These are phyloP conservation scores for Citrus sinensis DNA, from an alignment of 345 rosid genomes.

Conservation along the genomic window DNA sequence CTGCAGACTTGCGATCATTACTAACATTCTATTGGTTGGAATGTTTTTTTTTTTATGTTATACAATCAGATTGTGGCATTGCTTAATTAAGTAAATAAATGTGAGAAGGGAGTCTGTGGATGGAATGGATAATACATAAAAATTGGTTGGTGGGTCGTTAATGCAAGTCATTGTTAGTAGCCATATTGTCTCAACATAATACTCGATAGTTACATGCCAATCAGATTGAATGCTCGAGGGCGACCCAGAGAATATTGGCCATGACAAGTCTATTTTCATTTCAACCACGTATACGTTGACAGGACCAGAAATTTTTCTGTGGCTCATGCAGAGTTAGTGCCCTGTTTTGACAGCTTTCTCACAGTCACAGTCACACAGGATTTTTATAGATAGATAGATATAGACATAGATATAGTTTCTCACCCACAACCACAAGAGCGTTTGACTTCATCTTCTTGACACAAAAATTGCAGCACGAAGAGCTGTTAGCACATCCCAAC, in stretches of 20 bases:
- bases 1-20: neutral
- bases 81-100: conserved; percentile 24
- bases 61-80: conserved; percentile 12
- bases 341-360: neutral
- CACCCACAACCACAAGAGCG: neutral
- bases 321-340: neutral
- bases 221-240: neutral
- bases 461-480: neutral
- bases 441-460: neutral
- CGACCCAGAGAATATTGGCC: conserved; percentile 12
- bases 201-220: neutral
- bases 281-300: conserved; percentile 14
- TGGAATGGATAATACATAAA: conserved; percentile 9
- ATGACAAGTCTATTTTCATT: conserved; percentile 18
- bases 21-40: neutral
- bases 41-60: neutral
- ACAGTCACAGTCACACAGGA: neutral
- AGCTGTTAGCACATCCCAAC: neutral
- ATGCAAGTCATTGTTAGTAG: conserved; percentile 2
- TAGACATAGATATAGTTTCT: neutral
- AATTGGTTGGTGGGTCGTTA: conserved; percentile 14
- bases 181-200: neutral
- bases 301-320: conserved; percentile 5
- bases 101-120: conserved; percentile 58
- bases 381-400: too few species aligned